Evolutionary conservation across 129 eudicot species (phyloP), one percentile per base, ranked within the genome.

Genomic region (Glebionis coronaria): DNA sequence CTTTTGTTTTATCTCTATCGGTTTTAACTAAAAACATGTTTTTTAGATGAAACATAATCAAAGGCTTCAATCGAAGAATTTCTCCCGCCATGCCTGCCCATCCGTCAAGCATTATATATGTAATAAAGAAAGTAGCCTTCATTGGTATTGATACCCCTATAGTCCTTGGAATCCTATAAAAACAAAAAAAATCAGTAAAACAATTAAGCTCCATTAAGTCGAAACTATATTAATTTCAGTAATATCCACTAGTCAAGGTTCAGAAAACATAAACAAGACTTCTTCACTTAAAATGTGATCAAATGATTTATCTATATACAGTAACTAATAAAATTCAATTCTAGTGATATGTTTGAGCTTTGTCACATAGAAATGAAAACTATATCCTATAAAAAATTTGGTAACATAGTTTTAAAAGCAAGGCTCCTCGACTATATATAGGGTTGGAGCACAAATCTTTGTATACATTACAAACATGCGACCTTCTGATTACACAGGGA

Each of bases 81-180:
- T 91, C 96, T 54, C 97, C 75, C 7, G 97, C 97, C 67, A 91
- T 91, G 52, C 96, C 97, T 21, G 97, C 97, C 96, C 97, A 91
- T 51, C 97, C 97, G 55, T 91, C 97, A 55, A 91, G 94, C 97
- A 91, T 91, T 80, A 88, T 85, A 63, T 85, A 91, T 16, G 97
- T 91, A 25, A 91, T 85, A 63, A 91, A 91, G 77, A 91, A 91
- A 56, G 97, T 91, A 62, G 96, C 97, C 71, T 91, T 91, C 94
- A 83, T 85, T 40, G 97, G 97, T 65, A 91, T 88, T 18, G 96
- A 83, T 68, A 91, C 97, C 19, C 96, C 97, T 51, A 91, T 91
- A 5, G 84, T 91, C 69, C 91, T 78, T 3, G 97, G 97, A 51
- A 91, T 91, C 84, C 97, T 91, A 23, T 19, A 53, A 44, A 69